Base-by-base conservation (phyloP, 1,139 yeast species). In the Meyerozyma sp. region DNA sequence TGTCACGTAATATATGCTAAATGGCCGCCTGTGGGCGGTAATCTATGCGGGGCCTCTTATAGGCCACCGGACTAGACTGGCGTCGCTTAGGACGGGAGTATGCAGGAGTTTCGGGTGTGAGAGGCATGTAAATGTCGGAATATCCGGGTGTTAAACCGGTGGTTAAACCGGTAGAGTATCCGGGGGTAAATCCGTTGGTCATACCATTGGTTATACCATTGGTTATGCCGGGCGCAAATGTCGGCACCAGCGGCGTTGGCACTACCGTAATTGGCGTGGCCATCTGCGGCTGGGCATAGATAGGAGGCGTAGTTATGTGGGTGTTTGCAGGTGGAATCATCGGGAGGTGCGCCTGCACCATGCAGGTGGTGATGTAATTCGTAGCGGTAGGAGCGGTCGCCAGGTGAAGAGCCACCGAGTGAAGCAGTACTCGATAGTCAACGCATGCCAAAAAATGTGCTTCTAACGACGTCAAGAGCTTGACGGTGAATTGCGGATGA, bases 381-480 rank as follows among this genome's bases (percentile, higher is more conserved):
- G 11, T 26, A 26, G 29, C 13, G 29, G 5, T 3, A 5, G 37
- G 37, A 8, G 26, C 13, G 5, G 20, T 25, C 37, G 20, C 27
- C 14, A 20, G 37, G 26, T 34, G 37, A 8, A 27, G 37, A 10
- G 21, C 14, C 27, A 34, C 37, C 26, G 11, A 25, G 26, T 34
- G 37, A 25, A 34, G 37, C 37, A 34, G 37, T 27, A 51, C 32
- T 5, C 13, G 36, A 39, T 46, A 51, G 42, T 46, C 44, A 40
- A 51, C 32, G 8, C 47, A 45, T 10, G 46, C 47, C 27, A 51
- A 43, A 18, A 51, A 43, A 29, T 51, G 46, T 28, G 28, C 43
- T 38, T 51, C 54, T 36, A 51, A 48, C 36, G 49, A 53, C 40
- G 50, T 49, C 40, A 51, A 41, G 26, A 51, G 44, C 21, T 47